Evolutionary conservation across 768 basidiomycete genomes (phyloP), one percentile per base, ranked within the genome.

Genomic region (Psilocybe cyanescens): DNA sequence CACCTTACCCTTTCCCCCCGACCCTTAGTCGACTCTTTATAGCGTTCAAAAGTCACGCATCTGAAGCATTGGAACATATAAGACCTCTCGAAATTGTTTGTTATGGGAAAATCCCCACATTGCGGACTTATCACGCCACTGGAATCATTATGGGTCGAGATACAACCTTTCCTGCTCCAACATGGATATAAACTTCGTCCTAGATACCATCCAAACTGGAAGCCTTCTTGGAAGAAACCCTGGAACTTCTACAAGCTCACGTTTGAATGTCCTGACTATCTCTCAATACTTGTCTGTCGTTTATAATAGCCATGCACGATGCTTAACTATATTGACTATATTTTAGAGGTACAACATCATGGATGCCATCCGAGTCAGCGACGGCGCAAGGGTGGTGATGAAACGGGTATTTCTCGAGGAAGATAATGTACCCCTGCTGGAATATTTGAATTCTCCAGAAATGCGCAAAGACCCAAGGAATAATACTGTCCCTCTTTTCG

Each of bases 401-500:
- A 62, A 62, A 49, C 35, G 51, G n/a, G 61, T 58, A 9, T n/a
- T 39, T 4, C 12, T 44, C 3, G 44, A 58, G 9, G 29, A 17
- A 8, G 57, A 55, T 48, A 49, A 49, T 14, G 29, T 58, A 4
- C 44, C 61, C 9, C 52, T 59, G 12, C 55, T 62, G 29, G 54
- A 46, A 7, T 60, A 66, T 61, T 55, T 72, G 17, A 58, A 57
- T 17, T 63, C 61, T 3, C 53, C 58, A 35, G 55, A 51, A 5
- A 8, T 61, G 8, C 52, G 39, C 0, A 14, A 31, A 1, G 68
- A 73, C 54, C 61, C 69, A 24, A 41, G 69, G 14, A 75, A 73
- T 53, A 63, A 63, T 44, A 52, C 65, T 12, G 67, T 70, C 1
- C 71, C 69, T 1, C 45, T 75, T 4, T 59, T 71, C 1, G 71